Evolutionary conservation across 768 basidiomycete genomes (phyloP), one percentile per base, ranked within the genome.

Genomic region (Calocera viscosa): DNA sequence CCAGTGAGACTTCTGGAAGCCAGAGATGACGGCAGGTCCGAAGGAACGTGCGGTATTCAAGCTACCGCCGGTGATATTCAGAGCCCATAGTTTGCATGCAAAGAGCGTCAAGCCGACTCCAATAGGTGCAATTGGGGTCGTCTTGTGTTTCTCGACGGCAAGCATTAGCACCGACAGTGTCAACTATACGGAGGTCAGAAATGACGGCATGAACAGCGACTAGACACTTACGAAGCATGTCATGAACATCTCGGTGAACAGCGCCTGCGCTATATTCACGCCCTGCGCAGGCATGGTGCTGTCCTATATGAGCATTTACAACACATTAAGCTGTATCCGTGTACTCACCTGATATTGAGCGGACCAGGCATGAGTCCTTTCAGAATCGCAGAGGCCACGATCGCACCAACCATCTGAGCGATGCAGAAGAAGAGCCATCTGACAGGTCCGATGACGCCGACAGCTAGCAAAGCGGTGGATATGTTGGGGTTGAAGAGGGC

Each of bases 191-290:
- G 64, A 17, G 33, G 19, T 40, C 22, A 30, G 34, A 33, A 22
- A 1, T 14, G 1, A 38, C 19, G n/a, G 49, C 28, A 7, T 16
- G 26, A 26, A 10, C 16, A 24, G 2, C 2, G n/a, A 60, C 47
- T 64, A 7, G 64, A 67, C 10, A 66, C n/a, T 30, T 19, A 30
- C 19, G 17, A 79, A 78, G 12, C 82, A 77, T 16, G 86, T 87
- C 69, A 83, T 81, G 74, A 88, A 87, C 81, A 86, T 84, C 72
- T 88, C 86, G 68, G 87, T 86, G 73, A 87, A 88, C 16, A 86
- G 80, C 14, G 79, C 85, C 73, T 88, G 84, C 0, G 83, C 79
- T 2, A 73, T 68, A 74, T 80, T 87, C 67, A 82, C 74, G 2
- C 80, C 81, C 22, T 74, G 71, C 10, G 77, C 76, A 35, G 84